phyloP scores from a whole-genome alignment of 129 eudicot species.

The Tagetes erecta region DNA sequence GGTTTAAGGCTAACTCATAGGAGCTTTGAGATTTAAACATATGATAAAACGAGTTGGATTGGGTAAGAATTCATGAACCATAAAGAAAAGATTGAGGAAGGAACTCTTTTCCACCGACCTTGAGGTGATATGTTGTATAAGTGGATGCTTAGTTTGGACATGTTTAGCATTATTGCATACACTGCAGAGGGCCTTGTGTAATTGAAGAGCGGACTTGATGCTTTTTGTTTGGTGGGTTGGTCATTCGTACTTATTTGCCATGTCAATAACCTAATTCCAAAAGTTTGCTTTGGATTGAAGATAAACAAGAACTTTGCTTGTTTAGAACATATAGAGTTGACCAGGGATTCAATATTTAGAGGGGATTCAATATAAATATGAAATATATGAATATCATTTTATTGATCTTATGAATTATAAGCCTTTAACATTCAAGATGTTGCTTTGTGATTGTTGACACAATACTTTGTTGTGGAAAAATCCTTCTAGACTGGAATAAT shows the following conservation, averaged over 20 bases:
- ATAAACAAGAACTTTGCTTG: not conserved
- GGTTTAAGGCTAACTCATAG: not conserved
- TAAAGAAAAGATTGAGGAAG: not conserved
- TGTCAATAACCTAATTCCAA: not conserved
- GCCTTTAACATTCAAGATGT: conserved; percentile 16
- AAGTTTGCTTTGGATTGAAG: conserved; percentile 1
- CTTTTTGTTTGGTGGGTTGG: not conserved
- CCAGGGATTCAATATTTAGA: not conserved
- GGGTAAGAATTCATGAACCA: not conserved
- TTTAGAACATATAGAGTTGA: conserved; percentile 4
- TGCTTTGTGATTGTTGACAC: conserved; percentile 22
- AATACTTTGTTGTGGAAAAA: conserved; percentile 4
- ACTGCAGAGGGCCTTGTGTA: not conserved
- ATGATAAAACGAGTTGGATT: not conserved
- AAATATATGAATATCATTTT: not conserved
- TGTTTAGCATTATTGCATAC: not conserved
- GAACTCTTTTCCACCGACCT: not conserved
- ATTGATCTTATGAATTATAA: not conserved
- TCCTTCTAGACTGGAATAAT: conserved; percentile 35
- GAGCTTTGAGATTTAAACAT: conserved; percentile 5
- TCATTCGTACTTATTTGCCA: not conserved
- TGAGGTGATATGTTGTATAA: not conserved
- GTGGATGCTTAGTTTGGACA: not conserved
- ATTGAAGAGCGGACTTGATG: not conserved
- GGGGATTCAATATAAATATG: not conserved